Conservation (phyloP, 2,329 filamentous ascomycete genomes). For the Colletotrichum chrysophilum region DNA sequence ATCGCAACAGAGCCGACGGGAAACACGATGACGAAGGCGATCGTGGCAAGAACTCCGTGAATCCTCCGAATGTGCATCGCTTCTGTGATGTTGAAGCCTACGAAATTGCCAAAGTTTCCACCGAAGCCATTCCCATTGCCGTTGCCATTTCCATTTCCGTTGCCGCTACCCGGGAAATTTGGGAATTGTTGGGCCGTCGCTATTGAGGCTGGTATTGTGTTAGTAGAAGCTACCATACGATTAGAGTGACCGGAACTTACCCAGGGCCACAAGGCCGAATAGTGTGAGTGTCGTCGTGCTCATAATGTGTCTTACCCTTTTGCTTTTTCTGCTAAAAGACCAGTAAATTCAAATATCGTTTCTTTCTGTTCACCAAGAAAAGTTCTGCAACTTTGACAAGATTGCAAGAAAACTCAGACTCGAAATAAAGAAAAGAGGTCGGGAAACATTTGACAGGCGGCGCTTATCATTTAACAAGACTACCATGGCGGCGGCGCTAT, state of each 20-base stretch:
- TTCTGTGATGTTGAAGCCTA: slow-evolving; percentile 30
- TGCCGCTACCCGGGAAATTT: slow-evolving; percentile 1
- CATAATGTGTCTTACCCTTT: background rate
- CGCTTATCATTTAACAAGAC: slow-evolving; percentile 5
- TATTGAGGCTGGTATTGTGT: background rate
- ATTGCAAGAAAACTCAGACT: background rate
- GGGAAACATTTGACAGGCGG: background rate
- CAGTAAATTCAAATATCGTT: background rate
- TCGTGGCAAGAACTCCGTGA: slow-evolving; percentile 46
- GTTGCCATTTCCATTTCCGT: slow-evolving; percentile 2
- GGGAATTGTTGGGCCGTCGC: slow-evolving; percentile 13
- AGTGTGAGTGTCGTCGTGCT: background rate
- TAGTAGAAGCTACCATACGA: background rate
- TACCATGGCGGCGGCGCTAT: background rate
- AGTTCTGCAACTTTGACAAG: background rate
- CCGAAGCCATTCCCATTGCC: slow-evolving; percentile 11
- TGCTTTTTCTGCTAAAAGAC: background rate
- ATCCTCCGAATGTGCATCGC: slow-evolving; percentile 36
- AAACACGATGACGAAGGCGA: slow-evolving; percentile 48
- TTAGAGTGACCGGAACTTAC: background rate
- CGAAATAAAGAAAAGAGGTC: background rate
- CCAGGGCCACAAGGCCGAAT: slow-evolving; percentile 3
- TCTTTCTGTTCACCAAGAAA: background rate
- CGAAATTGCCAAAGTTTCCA: slow-evolving; percentile 12
- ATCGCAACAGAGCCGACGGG: slow-evolving; percentile 49